phyloP scores from a whole-genome alignment of 768 basidiomycete species.

The Scleroderma bovista region DNA sequence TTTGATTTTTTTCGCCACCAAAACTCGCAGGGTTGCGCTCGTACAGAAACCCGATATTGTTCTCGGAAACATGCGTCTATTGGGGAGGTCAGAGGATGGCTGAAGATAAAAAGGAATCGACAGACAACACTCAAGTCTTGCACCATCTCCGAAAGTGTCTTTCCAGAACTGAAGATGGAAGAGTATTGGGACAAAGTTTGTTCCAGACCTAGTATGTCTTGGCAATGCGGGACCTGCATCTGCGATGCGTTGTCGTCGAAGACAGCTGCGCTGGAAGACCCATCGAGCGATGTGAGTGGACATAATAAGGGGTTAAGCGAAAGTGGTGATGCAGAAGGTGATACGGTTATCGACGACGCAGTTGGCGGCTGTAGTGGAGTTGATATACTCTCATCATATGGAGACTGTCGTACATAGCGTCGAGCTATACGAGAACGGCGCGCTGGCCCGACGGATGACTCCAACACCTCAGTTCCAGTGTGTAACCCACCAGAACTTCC shows the following conservation, averaged over 20 bases:
- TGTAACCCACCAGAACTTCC: slow-evolving; percentile 29
- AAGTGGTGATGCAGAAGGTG: slow-evolving; percentile 1
- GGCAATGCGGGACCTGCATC: slow-evolving; percentile 11
- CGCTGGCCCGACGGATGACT: slow-evolving; percentile 32
- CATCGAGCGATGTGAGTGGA: slow-evolving; percentile 3
- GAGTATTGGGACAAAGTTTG: slow-evolving; percentile 15
- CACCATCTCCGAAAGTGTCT: slow-evolving; percentile 15
- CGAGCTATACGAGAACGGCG: slow-evolving; percentile 29
- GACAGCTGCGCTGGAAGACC: background rate
- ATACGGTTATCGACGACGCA: slow-evolving; percentile 3
- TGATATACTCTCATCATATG: slow-evolving; percentile 13
- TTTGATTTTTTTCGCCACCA: background rate
- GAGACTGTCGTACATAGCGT: slow-evolving; percentile 11
- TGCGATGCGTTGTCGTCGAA: background rate
- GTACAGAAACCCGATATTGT: slow-evolving; percentile 7
- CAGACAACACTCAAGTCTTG: slow-evolving; percentile 28
- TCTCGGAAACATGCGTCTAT: slow-evolving; percentile 25
- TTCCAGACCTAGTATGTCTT: slow-evolving; percentile 7
- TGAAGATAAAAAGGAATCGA: background rate
- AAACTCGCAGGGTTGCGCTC: background rate
- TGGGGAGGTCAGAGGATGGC: slow-evolving; percentile 3
- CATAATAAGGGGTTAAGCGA: slow-evolving; percentile 1
- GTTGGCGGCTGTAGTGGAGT: slow-evolving; percentile 4
- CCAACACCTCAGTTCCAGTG: slow-evolving; percentile 29
- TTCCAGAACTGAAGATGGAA: slow-evolving; percentile 15